Conservation (phyloP, 768 basidiomycete genomes). For the Basidioascus undulatus region DNA sequence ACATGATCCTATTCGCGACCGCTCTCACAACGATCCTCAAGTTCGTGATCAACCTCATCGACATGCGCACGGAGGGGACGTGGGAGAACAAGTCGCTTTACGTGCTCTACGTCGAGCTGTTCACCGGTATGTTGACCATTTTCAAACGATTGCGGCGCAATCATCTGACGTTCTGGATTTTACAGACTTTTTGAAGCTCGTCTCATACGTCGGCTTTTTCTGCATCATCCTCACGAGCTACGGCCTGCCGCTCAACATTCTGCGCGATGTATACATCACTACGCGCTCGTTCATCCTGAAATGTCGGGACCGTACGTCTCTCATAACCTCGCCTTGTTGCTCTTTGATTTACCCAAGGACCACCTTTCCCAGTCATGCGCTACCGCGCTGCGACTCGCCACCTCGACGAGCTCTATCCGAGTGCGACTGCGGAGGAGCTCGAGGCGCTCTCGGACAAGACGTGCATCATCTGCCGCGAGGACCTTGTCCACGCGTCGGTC, state of each 20-base stretch:
- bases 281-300: conserved; percentile 75
- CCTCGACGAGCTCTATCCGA: conserved; percentile 88
- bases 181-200: conserved; percentile 73
- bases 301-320: conserved; percentile 58
- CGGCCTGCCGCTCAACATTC: conserved; percentile 83
- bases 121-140: conserved; percentile 37
- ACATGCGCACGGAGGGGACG: conserved; percentile 56
- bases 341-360: no score
- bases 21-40: conserved; percentile 53
- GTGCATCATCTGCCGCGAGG: conserved; percentile 95
- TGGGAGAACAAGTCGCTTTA: conserved; percentile 99
- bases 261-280: conserved; percentile 90
- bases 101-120: conserved; percentile 78
- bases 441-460: conserved; percentile 59
- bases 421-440: conserved; percentile 71
- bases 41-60: conserved; percentile 57
- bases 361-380: no score
- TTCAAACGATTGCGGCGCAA: neutral
- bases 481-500: no score
- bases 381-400: conserved; percentile 86
- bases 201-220: conserved; percentile 85
- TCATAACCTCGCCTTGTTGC: no score
- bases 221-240: conserved; percentile 79
- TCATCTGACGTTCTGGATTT: neutral
- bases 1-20: conserved; percentile 65